Conservation (phyloP, 305 asterid genomes). For the Stenogyne calaminthoides region DNA sequence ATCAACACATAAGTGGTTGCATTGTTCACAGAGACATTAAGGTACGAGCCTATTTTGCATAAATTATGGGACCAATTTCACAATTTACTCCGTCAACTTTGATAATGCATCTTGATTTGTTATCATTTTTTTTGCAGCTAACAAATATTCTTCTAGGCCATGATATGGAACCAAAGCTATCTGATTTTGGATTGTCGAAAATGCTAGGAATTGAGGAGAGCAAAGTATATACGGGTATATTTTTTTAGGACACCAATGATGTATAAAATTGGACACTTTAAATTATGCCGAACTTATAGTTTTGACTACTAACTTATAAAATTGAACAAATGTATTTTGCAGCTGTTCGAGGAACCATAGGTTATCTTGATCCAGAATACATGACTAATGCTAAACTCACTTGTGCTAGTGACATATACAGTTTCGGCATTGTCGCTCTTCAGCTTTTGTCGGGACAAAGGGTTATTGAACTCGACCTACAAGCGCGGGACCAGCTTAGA, state of each 20-base stretch:
- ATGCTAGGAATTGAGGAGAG: constrained; percentile 72
- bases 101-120: not conserved
- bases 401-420: constrained; percentile 70
- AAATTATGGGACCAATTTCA: no score
- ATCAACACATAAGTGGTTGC: constrained; percentile 56
- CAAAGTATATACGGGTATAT: constrained; percentile 38
- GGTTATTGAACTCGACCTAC: constrained; percentile 64
- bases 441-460: constrained; percentile 72
- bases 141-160: constrained; percentile 63
- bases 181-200: constrained; percentile 69
- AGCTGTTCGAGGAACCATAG: constrained; percentile 67
- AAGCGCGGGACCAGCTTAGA: constrained; percentile 66
- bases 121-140: constrained; percentile 35
- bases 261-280: no score
- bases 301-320: no score
- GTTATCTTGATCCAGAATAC: constrained; percentile 78
- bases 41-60: no score
- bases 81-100: no score
- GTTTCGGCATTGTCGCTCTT: constrained; percentile 64
- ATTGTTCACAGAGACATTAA: constrained; percentile 76
- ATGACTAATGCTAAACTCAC: constrained; percentile 72
- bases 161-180: constrained; percentile 55
- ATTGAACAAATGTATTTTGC: constrained; percentile 19
- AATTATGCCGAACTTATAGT: no score
- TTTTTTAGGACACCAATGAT: no score